A percentile compares a stretch with the other conserved stretches of the same genome.
These are phyloP conservation scores for Acanthochlamys bracteata DNA, from an alignment of 106 monocot genomes.

Conservation along the genomic window DNA sequence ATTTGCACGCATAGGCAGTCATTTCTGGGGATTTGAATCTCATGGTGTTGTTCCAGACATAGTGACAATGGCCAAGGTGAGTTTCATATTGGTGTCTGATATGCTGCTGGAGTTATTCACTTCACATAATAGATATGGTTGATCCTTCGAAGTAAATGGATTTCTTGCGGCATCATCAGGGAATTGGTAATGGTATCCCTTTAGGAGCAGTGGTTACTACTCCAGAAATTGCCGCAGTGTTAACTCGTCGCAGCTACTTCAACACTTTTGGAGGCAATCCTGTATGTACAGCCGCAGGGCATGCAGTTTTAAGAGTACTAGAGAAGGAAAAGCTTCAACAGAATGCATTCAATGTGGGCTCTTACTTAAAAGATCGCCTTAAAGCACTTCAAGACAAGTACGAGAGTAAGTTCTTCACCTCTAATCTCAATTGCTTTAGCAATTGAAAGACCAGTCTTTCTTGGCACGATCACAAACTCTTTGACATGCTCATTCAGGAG, in stretches of 20 bases:
- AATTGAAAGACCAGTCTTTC: no score
- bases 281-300: constrained; percentile 45
- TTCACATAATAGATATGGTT: no score
- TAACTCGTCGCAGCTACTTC: constrained; percentile 67
- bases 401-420: constrained; percentile 34
- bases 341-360: constrained; percentile 51
- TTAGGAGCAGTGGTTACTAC: constrained; percentile 79
- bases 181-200: constrained; percentile 83
- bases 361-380: constrained; percentile 56
- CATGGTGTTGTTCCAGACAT: constrained; percentile 80
- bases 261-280: constrained; percentile 29
- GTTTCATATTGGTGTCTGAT: no score
- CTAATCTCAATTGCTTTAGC: no score
- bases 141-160: no score
- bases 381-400: constrained; percentile 44
- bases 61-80: constrained; percentile 85
- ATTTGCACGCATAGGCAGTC: constrained; percentile 66
- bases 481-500: no score
- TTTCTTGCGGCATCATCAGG: no score
- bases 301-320: constrained; percentile 42
- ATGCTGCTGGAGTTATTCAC: no score
- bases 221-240: constrained; percentile 56
- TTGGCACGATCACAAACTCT: no score
- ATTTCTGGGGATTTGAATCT: constrained; percentile 88
- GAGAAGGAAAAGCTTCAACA: constrained; percentile 52